Evolutionary conservation across 1,284 basidiomycete genomes (phyloP), one percentile per base, ranked within the genome.

Genomic region (Rhodotorula sp.): DNA sequence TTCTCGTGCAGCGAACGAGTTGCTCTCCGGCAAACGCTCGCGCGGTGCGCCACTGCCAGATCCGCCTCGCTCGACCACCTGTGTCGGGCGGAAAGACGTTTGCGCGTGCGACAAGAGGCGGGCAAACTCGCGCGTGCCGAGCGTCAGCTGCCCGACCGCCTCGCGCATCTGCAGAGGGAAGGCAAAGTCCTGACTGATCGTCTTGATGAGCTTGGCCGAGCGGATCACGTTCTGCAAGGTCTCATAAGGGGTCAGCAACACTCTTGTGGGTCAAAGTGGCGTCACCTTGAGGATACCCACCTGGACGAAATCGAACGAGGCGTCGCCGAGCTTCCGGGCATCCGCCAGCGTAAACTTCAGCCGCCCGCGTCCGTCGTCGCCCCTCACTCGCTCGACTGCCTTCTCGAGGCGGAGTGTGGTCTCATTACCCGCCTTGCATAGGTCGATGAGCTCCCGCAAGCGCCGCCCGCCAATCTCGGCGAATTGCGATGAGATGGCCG

Each of bases 101-200:
- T 71, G 66, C 30, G 60, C 64, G 55, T 67, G 62, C 29, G 62
- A 62, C 17, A 71, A 51, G 1, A 71, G 62, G 4, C 66, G 63
- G 4, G 82, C 82, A 66, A 82, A 81, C 74, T 83, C 83, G 62
- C 82, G 76, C n/a, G 82, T 83, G 18, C 80, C 79, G 73, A 82
- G 81, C 20, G 82, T 82, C 26, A 83, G 75, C 65, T 79, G 76
- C 4, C 78, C 78, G 49, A 82, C 76, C 17, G 79, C 78, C 62
- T 80, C 79, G 37, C 81, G 66, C 33, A 78, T 62, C 8, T 67
- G 70, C 33, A 72, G 73, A 45, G 76, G 65, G 44, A 78, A 75
- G 10, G 75, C 71, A 29, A 82, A 80, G 45, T 78, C 77, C n/a
- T 76, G 72, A 42, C 80, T 81, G n/a, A 83, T 78, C 6, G 75